phyloP scores from a whole-genome alignment of 2,329 filamentous ascomycete species.

The Clathrospora elynae region DNA sequence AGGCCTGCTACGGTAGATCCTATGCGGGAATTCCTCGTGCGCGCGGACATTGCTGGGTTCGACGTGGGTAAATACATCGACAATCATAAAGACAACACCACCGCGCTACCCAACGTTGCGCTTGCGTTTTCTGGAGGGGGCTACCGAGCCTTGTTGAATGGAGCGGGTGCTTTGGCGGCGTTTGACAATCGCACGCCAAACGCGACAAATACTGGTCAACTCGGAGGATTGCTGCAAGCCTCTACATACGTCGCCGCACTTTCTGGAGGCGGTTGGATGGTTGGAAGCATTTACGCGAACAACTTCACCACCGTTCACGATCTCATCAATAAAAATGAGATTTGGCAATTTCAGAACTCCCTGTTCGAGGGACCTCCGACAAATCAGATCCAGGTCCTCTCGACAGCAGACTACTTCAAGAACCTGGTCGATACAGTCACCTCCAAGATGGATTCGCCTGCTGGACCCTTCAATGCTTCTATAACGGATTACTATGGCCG shows the following conservation, averaged over 20 bases:
- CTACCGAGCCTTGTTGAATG: constrained; percentile 84
- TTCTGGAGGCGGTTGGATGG: constrained; percentile 82
- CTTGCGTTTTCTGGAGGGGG: constrained; percentile 83
- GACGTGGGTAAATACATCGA: constrained; percentile 76
- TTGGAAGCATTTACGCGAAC: constrained; percentile 77
- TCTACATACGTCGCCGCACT: constrained; percentile 80
- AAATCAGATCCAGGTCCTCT: constrained; percentile 58
- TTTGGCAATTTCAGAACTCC: constrained; percentile 68
- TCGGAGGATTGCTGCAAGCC: constrained; percentile 81
- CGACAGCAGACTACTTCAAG: constrained; percentile 66
- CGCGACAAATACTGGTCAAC: constrained; percentile 65
- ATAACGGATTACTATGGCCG: constrained; percentile 90
- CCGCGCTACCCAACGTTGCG: constrained; percentile 69
- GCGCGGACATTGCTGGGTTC: constrained; percentile 76
- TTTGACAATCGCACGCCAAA: constrained; percentile 75
- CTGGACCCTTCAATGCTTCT: constrained; percentile 65
- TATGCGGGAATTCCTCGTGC: constrained; percentile 74
- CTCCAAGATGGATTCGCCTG: constrained; percentile 65
- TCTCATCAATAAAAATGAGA: constrained; percentile 55
- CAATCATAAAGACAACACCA: constrained; percentile 59
- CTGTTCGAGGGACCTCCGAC: constrained; percentile 64
- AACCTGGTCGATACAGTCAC: constrained; percentile 63
- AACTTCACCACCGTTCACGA: constrained; percentile 74
- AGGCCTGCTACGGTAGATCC: constrained; percentile 74
- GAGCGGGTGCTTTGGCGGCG: constrained; percentile 77